phyloP scores from a whole-genome alignment of 805 yeast species.

The Wickerhamiella nectarea region DNA sequence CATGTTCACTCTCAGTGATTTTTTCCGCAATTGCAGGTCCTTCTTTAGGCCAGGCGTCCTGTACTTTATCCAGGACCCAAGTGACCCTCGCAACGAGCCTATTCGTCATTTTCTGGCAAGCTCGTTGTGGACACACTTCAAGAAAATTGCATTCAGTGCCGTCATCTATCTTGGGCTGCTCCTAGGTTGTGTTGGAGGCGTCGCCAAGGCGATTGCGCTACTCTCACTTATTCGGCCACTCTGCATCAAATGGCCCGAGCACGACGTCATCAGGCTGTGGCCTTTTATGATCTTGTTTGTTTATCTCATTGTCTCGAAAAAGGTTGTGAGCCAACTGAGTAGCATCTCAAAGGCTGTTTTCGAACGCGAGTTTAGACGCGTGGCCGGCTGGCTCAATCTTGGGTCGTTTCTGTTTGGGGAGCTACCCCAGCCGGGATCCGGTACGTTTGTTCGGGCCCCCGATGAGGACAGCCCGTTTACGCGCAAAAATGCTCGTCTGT shows the following conservation, averaged over 20 bases:
- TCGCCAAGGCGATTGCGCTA: conserved; percentile 34
- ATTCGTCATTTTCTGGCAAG: conserved; percentile 76
- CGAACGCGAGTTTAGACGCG: conserved; percentile 15
- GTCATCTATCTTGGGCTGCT: conserved; percentile 38
- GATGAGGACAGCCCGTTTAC: conserved; percentile 63
- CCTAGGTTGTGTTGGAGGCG: conserved; percentile 56
- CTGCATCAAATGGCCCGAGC: conserved; percentile 13
- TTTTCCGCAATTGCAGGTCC: conserved; percentile 68
- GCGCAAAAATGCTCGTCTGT: conserved; percentile 42
- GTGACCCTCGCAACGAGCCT: conserved; percentile 78
- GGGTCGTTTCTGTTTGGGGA: conserved; percentile 31
- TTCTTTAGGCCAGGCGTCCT: conserved; percentile 80
- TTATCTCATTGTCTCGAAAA: conserved; percentile 42
- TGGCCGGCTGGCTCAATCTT: conserved; percentile 12
- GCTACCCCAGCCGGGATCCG: conserved; percentile 55
- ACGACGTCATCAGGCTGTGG: conserved; percentile 12
- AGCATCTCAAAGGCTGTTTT: conserved; percentile 31
- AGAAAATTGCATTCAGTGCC: conserved; percentile 56
- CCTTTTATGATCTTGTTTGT: conserved; percentile 31
- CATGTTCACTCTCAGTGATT: conserved; percentile 78
- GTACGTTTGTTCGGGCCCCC: conserved; percentile 76
- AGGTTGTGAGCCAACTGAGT: not conserved
- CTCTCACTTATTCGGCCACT: not conserved
- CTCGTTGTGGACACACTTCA: conserved; percentile 57
- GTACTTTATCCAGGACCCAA: conserved; percentile 85